Conservation (phyloP, 768 basidiomycete species). For the Crassisporium funariophilum region DNA sequence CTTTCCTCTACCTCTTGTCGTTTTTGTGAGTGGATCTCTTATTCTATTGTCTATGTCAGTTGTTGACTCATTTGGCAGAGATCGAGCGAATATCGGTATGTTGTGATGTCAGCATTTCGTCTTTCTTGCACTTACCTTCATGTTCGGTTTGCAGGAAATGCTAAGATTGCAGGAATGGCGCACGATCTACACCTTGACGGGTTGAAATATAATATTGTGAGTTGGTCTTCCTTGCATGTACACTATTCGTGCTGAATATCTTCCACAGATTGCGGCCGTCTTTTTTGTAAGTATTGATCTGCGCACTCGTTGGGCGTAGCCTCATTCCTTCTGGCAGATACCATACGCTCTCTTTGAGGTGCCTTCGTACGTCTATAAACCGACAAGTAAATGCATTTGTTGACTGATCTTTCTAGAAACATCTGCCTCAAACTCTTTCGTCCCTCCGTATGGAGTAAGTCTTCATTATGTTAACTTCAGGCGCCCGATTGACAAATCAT, state of each 20-base stretch:
- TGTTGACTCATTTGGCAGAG: slow-evolving; percentile 19
- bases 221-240: slow-evolving; percentile 7
- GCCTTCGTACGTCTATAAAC: slow-evolving; percentile 29
- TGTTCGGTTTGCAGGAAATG: too few species aligned
- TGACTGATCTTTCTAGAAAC: slow-evolving; percentile 21
- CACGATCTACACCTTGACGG: slow-evolving; percentile 30
- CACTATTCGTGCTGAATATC: not conserved
- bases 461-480: too few species aligned
- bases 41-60: not conserved
- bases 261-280: slow-evolving; percentile 32
- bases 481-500: too few species aligned
- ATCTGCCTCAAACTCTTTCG: slow-evolving; percentile 34
- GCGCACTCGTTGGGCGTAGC: too few species aligned
- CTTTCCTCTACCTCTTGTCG: slow-evolving; percentile 45
- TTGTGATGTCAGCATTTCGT: too few species aligned
- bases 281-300: too few species aligned
- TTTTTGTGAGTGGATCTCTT: slow-evolving; percentile 35
- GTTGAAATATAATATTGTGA: slow-evolving; percentile 37
- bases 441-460: slow-evolving; percentile 34
- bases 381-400: too few species aligned
- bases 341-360: slow-evolving; percentile 38
- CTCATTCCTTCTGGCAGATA: too few species aligned
- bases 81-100: slow-evolving; percentile 39
- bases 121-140: too few species aligned
- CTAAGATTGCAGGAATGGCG: slow-evolving; percentile 36